Evolutionary conservation across 169 alveolate genomes (phyloP), one percentile per base, ranked within the genome.

Genomic region (Blepharisma undulans): DNA sequence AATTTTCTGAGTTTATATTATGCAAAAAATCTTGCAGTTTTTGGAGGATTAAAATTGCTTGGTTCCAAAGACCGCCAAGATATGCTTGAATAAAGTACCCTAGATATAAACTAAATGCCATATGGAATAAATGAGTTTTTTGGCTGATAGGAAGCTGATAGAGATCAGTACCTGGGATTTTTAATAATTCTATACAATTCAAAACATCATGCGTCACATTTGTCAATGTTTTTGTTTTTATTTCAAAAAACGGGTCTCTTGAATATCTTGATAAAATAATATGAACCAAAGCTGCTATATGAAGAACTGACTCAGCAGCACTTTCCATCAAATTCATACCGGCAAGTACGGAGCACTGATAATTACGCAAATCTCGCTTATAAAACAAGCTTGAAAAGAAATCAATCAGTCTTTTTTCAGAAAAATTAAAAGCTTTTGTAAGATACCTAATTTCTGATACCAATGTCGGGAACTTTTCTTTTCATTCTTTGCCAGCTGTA

Each of bases 301-400:
- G 89, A 18, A 82, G 72, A 0, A 82, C 33, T 34, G 89, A 72
- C 34, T 82, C 89, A 60, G 89, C 77, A 10, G 76, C 89, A 14
- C 36, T 82, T 32, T 25, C 36, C 0, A 19, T 8, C 77, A 82
- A 14, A 16, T 10, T 6, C 2, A 32, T 12, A 6, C 78, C 76
- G 10, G 34, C 76, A 19, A 82, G 36, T 18, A 82, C n/a, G 10
- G 72, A 21, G 18, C 89, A 48, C n/a, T 82, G 89, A 60, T 36
- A 82, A 60, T 33, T 10, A 16, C 89, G 7, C 22, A 82, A 10
- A 60, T 82, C 89, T 22, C 76, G 2, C 18, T 36, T 82, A 36
- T 82, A 82, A 60, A 82, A 48, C 18, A 32, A 5, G 8, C n/a
- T 33, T 4, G 89, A 48, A 16, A 82, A 16, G 21, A 82, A 82